Base-by-base conservation (phyloP, 2,329 filamentous ascomycete species). In the Metarhizium sp. region DNA sequence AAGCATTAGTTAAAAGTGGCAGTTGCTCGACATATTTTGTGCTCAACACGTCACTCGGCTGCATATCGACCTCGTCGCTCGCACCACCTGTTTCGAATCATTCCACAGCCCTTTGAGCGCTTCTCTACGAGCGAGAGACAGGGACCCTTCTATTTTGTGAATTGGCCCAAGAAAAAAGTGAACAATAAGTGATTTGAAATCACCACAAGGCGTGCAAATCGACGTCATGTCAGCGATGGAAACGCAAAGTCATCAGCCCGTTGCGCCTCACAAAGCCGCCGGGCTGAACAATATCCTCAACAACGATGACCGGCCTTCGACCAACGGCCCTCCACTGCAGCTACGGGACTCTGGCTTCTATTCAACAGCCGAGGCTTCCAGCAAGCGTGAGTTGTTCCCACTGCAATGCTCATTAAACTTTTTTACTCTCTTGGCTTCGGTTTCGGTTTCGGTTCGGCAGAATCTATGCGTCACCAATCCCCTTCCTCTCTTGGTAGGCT, bases 321-420 rank as follows among this genome's bases (percentile, higher is more conserved):
- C 59, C 42, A 60, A 65, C 34, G 63, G 63, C 55, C 62, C 67
- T 36, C 59, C 62, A 38, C 66, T 64, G 38, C 70, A 71, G 51
- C 62, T 72, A 55, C 69, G 72, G 57, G 72, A 74, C 51, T 74
- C 72, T 50, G 72, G 72, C 34, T 74, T 74, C 59, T 74, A 74
- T 55, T 74, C 72, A n/a, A 74, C 72, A 47, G 62, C 68, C 50
- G 72, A 74, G 61, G 66, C 69, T 52, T 72, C 72, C 43, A 74
- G 72, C 65, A 74, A 74, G 63, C 72, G 72, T 74, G 70, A 30
- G 67, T 66, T 36, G 49, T 51, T 42, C 25, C n/a, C 3, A 16
- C 20, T n/a, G 11, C 18, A 30, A 34, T 16, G 7, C 42, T 50
- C 51, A 20, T 8, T 30, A 49, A 60, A 8, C 25, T 48, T 54